Base-by-base conservation (phyloP, 441 rosid genomes). In the Erysimum pusillum region DNA sequence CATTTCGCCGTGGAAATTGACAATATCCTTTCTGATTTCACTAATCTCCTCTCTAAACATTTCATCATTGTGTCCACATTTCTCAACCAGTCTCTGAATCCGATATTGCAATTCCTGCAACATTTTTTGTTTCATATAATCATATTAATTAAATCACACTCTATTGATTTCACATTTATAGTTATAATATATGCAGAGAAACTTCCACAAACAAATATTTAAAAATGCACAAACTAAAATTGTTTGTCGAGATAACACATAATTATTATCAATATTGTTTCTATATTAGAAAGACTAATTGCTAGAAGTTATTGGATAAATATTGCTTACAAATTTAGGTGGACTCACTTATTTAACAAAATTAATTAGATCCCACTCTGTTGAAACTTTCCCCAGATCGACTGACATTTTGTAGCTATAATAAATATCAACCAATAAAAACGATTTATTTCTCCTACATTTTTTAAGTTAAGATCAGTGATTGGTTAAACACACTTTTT, bases 1-100 rank as follows among this genome's bases (percentile, higher is more conserved):
- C 96, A 94, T 94, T 75, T 94, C 97, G 2, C 97, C 98, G 8
- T 90, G 98, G 83, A 94, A 90, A 79, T 91, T 79, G 73, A 94
- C 85, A n/a, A 89, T 88, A 8, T 85, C 88, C 44, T 84, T 90
- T 80, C 86, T 86, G 13, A 89, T 85, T 60, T 80, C 84, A 45
- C 76, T 53, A 84, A 88, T 86, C 70, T 86, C 85, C 22, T 82
- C 83, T 77, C 71, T 80, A 63, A 81, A 84, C 46, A 82, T 82
- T 3, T 68, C 58, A 44, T 90, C 88, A 36, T 77, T 75, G 36
- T 79, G 71, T 5, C 86, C 90, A 81, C 83, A 84, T 10, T 49
- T 73, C 5, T 78, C 84, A 4, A 65, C 82, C 78, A 80, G 80
- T 64, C 81, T 83, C 75, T 83, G 79, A 14, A 90, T 87, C 76